These are phyloP conservation scores for Penicillium sp. DNA, from an alignment of 2,329 filamentous ascomycete species.

Conservation along the genomic window DNA sequence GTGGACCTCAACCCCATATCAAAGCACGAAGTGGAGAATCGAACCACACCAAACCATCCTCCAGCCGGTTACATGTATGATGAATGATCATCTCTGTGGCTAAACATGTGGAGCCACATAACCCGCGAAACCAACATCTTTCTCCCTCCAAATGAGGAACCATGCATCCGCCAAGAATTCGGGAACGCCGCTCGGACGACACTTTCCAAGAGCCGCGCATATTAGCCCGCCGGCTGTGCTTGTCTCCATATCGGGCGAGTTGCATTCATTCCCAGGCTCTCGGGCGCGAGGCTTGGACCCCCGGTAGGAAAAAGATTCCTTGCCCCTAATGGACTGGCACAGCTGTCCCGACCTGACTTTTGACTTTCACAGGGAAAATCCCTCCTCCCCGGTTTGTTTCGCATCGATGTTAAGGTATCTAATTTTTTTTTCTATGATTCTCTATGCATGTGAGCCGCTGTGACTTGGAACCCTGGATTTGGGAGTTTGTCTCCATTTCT, in stretches of 20 bases:
- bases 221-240: neutral
- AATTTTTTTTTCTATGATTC: neutral
- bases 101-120: neutral
- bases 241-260: constrained; percentile 1
- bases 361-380: neutral
- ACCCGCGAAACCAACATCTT: neutral
- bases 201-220: constrained; percentile 8
- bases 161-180: constrained; percentile 13
- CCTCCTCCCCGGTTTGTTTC: neutral
- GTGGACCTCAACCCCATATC: neutral
- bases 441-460: constrained; percentile 1
- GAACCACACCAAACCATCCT: no score
- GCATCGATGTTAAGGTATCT: neutral
- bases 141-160: neutral
- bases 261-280: constrained; percentile 12
- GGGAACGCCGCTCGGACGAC: constrained; percentile 9
- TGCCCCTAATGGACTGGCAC: neutral
- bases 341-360: neutral
- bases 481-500: neutral
- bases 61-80: neutral
- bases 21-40: no score
- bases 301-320: neutral
- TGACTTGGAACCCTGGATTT: neutral
- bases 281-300: neutral
- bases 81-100: neutral